A percentile compares a stretch with the other conserved stretches of the same genome.
Conservation (phyloP, 371 early-diverging fungal species). For the Mucor mucedo region DNA sequence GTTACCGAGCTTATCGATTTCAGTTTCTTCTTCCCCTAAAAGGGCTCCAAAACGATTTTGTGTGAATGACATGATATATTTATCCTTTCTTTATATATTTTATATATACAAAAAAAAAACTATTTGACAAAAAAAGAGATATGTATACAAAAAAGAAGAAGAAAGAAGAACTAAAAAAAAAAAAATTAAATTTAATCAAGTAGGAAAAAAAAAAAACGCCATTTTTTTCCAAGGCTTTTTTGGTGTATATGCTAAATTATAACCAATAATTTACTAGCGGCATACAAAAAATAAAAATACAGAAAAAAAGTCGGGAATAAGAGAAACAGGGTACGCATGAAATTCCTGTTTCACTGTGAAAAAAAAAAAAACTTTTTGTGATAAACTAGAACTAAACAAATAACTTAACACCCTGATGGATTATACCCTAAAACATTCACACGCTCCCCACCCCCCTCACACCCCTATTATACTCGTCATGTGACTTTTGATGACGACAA, state of each 20-base stretch:
- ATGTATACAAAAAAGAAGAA: constrained; percentile 6
- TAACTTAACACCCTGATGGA: too few relatives aligned
- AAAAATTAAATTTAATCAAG: not conserved
- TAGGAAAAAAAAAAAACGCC: constrained; percentile 6
- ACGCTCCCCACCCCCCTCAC: not conserved
- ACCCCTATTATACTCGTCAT: not conserved
- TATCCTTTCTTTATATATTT: not conserved
- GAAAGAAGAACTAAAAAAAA: not conserved
- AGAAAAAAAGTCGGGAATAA: not conserved
- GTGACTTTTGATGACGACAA: not conserved
- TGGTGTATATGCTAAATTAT: constrained; percentile 1
- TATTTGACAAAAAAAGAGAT: constrained; percentile 10
- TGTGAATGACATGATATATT: constrained; percentile 36
- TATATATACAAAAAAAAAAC: not conserved
- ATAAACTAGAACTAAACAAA: too few relatives aligned
- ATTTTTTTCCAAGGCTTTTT: constrained; percentile 16
- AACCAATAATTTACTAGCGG: not conserved
- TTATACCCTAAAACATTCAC: too few relatives aligned
- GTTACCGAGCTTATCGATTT: constrained; percentile 51
- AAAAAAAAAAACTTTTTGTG: too few relatives aligned
- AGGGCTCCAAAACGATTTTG: constrained; percentile 43
- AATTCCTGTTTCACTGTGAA: not conserved
- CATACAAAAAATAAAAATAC: not conserved
- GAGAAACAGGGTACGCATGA: not conserved
- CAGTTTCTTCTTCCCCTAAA: constrained; percentile 43